phyloP scores from a whole-genome alignment of 2,329 filamentous ascomycete species.

The Clonostachys rhizophaga region DNA sequence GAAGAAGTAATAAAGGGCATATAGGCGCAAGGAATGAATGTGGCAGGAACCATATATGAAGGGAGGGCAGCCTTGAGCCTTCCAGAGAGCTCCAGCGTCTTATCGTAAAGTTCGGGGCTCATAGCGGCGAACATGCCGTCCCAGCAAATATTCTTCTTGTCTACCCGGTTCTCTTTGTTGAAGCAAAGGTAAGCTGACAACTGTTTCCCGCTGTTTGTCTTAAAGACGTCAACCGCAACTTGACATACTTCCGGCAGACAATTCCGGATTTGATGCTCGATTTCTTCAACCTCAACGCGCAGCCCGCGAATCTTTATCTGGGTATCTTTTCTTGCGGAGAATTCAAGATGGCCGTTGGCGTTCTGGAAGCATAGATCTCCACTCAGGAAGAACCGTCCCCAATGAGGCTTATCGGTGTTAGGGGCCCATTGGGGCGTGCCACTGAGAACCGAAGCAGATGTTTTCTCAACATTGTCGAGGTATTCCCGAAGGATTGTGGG shows the following conservation, averaged over 20 bases:
- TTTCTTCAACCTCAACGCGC: constrained; percentile 2
- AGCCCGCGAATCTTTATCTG: constrained; percentile 3
- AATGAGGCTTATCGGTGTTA: neutral
- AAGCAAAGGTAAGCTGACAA: constrained; percentile 2
- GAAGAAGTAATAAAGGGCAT: constrained; percentile 11
- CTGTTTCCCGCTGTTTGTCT: neutral
- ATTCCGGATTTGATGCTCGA: constrained; percentile 1
- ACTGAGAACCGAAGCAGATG: constrained; percentile 12
- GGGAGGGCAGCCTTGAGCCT: constrained; percentile 6
- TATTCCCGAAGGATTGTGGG: constrained; percentile 41
- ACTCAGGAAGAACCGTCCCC: constrained; percentile 1
- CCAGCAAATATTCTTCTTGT: neutral
- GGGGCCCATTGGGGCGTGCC: constrained; percentile 3
- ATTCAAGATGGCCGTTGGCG: constrained; percentile 1
- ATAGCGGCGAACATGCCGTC: constrained; percentile 5
- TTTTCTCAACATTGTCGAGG: constrained; percentile 22
- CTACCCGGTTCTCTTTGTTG: neutral
- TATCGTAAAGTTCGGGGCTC: constrained; percentile 2
- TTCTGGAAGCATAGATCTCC: constrained; percentile 2
- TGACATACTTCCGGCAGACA: neutral
- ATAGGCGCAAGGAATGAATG: constrained; percentile 9
- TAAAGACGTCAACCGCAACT: constrained; percentile 1
- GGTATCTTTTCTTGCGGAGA: constrained; percentile 2
- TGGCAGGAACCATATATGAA: constrained; percentile 10
- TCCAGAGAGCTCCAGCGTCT: constrained; percentile 7